Evolutionary conservation across 1,284 basidiomycete genomes (phyloP).

Genomic region (Ganoderma leucocontextum): DNA sequence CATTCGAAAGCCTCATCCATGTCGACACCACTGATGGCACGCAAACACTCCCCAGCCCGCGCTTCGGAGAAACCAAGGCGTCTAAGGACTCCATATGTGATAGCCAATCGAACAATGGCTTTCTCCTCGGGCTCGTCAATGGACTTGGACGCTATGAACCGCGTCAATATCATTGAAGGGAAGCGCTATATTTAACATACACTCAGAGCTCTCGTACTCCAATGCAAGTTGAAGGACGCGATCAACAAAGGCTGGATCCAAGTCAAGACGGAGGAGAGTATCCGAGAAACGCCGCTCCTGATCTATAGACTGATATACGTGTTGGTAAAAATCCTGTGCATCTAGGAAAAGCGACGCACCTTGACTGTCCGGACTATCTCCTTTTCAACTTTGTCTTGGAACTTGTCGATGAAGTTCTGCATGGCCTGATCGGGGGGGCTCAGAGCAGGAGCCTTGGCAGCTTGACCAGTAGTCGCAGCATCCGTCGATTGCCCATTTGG

Average conservation of each 20-base stretch:
- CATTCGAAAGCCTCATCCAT: conserved; percentile 94
- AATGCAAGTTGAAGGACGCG: conserved; percentile 64
- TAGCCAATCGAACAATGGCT: conserved; percentile 72
- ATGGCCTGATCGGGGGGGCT: conserved; percentile 53
- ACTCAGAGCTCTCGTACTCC: conserved; percentile 48
- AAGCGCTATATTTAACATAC: conserved; percentile 35
- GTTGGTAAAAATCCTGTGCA: not conserved
- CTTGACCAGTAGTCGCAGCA: conserved; percentile 1
- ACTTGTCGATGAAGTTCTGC: conserved; percentile 78
- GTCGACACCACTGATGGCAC: conserved; percentile 69
- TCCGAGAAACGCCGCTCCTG: conserved; percentile 83
- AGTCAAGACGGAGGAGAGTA: conserved; percentile 68
- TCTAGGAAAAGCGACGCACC: conserved; percentile 43
- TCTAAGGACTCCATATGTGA: conserved; percentile 86
- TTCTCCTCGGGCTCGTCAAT: conserved; percentile 76
- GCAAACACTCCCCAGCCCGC: conserved; percentile 76
- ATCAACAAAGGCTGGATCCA: conserved; percentile 69
- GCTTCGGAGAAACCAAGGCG: conserved; percentile 84
- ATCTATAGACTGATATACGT: conserved; percentile 74
- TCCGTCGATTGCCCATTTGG: conserved; percentile 13
- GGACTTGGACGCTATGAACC: conserved; percentile 44
- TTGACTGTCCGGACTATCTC: conserved; percentile 80
- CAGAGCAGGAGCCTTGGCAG: conserved; percentile 12
- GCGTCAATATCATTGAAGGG: conserved; percentile 10
- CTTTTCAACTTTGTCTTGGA: conserved; percentile 91